phyloP scores from a whole-genome alignment of 2,329 filamentous ascomycete species.

The Drechslera avenae region DNA sequence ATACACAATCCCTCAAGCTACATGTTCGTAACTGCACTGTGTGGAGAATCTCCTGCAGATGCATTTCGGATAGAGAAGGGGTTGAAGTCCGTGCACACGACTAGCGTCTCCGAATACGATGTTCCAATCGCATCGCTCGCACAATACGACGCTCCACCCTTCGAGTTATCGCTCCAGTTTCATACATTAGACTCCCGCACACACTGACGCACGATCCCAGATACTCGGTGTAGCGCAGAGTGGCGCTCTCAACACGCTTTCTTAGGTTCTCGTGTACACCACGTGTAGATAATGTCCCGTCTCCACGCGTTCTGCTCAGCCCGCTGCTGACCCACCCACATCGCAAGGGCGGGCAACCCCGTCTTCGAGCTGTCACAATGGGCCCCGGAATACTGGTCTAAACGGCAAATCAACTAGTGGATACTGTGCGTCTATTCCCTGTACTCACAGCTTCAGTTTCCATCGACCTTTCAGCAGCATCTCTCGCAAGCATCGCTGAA shows the following conservation, averaged over 20 bases:
- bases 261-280: background rate
- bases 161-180: background rate
- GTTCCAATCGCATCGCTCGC: slow-evolving; percentile 8
- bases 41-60: too few species aligned
- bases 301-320: slow-evolving; percentile 1
- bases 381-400: background rate
- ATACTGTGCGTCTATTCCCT: background rate
- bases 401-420: background rate
- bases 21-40: background rate
- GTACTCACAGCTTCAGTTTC: slow-evolving; percentile 1
- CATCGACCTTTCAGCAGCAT: background rate
- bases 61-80: background rate
- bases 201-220: background rate
- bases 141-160: background rate
- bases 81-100: slow-evolving; percentile 5
- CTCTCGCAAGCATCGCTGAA: slow-evolving; percentile 13
- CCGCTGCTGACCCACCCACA: background rate
- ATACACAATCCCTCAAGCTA: background rate
- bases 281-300: slow-evolving; percentile 1
- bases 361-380: background rate
- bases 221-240: background rate
- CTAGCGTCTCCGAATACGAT: slow-evolving; percentile 5
- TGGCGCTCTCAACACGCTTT: background rate
- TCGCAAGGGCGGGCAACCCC: too few species aligned
- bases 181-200: background rate